Percentiles rank a stretch among this genome's conserved stretches.
These are phyloP conservation scores for Schrenkiella parvula DNA, from an alignment of 345 rosid genomes.

Conservation along the genomic window DNA sequence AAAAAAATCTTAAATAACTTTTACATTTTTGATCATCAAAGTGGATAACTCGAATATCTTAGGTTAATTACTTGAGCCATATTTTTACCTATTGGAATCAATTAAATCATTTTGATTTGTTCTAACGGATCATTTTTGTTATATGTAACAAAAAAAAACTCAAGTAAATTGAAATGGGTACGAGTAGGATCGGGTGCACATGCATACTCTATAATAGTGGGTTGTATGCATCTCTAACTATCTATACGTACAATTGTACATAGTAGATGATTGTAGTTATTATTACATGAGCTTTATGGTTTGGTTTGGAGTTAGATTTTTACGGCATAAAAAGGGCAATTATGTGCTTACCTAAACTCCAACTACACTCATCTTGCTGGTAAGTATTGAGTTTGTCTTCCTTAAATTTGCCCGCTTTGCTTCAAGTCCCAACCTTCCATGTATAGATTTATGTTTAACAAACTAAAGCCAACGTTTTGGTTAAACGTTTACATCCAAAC, in stretches of 20 bases:
- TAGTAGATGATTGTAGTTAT: neutral
- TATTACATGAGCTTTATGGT: neutral
- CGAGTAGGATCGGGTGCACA: neutral
- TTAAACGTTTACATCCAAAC: neutral
- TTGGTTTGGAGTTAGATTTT: constrained; percentile 8
- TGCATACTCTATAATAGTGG: neutral
- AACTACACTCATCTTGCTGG: neutral
- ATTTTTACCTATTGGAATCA: neutral
- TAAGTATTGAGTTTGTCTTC: neutral
- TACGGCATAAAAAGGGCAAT: neutral
- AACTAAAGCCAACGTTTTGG: neutral
- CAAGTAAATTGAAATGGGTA: neutral
- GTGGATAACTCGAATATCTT: too few relatives aligned
- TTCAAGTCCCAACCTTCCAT: neutral
- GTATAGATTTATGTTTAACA: neutral
- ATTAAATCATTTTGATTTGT: neutral
- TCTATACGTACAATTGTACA: neutral
- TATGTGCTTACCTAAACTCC: constrained; percentile 15
- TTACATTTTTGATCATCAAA: too few relatives aligned
- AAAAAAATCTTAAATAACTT: too few relatives aligned
- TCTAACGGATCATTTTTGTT: neutral
- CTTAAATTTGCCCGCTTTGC: neutral
- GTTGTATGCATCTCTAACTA: neutral
- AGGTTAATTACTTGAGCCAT: neutral
- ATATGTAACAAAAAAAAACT: neutral